Conservation (phyloP, 805 yeast species). For the Ogataea chonburiensis region DNA sequence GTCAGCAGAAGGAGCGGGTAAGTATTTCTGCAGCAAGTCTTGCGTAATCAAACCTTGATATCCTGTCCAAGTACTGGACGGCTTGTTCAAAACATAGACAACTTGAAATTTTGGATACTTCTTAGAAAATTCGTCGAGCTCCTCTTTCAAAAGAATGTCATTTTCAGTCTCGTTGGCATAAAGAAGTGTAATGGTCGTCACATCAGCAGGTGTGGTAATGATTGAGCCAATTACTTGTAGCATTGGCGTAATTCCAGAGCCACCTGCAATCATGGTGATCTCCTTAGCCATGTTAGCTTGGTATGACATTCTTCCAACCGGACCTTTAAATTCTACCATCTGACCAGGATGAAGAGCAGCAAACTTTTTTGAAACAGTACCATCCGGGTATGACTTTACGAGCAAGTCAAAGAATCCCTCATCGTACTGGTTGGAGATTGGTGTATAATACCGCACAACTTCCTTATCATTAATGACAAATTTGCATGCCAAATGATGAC, state of each 20-base stretch:
- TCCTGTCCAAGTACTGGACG: conserved; percentile 57
- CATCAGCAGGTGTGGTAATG: conserved; percentile 66
- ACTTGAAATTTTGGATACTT: conserved; percentile 63
- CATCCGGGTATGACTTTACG: conserved; percentile 73
- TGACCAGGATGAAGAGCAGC: conserved; percentile 66
- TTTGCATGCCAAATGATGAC: conserved; percentile 68
- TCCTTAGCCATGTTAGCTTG: conserved; percentile 56
- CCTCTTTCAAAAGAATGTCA: conserved; percentile 70
- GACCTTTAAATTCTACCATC: conserved; percentile 71
- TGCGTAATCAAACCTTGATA: conserved; percentile 58
- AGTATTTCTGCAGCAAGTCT: conserved; percentile 50
- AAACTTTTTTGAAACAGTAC: conserved; percentile 64
- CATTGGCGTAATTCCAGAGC: conserved; percentile 89
- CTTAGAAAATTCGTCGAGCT: conserved; percentile 65
- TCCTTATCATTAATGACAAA: conserved; percentile 48
- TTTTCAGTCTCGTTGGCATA: conserved; percentile 76
- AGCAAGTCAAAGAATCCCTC: conserved; percentile 73
- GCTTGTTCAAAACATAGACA: conserved; percentile 55
- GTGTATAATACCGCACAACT: conserved; percentile 68
- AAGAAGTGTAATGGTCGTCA: conserved; percentile 58
- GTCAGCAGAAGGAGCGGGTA: conserved; percentile 50
- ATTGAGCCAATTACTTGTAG: conserved; percentile 73
- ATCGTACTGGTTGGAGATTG: conserved; percentile 69
- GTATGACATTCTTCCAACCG: conserved; percentile 71
- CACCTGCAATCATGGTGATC: conserved; percentile 76